Evolutionary conservation across 2,329 filamentous ascomycete species (phyloP).

Genomic region (Tolypocladium inflatum): DNA sequence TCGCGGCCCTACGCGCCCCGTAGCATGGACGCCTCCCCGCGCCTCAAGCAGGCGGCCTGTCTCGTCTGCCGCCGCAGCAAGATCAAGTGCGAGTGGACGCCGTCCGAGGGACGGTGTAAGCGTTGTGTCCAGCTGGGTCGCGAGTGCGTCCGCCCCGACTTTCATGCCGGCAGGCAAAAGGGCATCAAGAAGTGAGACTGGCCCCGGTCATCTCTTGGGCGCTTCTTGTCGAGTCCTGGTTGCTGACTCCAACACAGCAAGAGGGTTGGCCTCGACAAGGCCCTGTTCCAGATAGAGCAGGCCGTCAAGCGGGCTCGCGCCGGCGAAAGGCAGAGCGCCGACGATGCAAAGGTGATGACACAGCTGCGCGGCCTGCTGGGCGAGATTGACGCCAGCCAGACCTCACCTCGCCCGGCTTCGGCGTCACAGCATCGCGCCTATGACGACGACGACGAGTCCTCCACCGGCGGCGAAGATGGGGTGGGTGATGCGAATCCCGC

Average conservation of each 20-base stretch:
- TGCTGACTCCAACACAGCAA: conserved; percentile 39
- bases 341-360: conserved; percentile 35
- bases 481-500: conserved; percentile 17
- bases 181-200: conserved; percentile 61
- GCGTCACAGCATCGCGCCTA: conserved; percentile 4
- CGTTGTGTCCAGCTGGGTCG: conserved; percentile 47
- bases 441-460: conserved; percentile 21
- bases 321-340: conserved; percentile 27
- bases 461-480: conserved; percentile 17
- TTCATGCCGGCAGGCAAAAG: conserved; percentile 64
- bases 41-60: conserved; percentile 42
- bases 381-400: conserved; percentile 11
- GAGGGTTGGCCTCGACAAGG: conserved; percentile 64
- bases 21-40: conserved; percentile 13
- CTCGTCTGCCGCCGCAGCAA: conserved; percentile 58
- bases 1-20: neutral
- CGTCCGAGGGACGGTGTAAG: conserved; percentile 44
- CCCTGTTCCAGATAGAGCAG: conserved; percentile 64
- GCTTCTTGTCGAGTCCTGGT: neutral
- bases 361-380: conserved; percentile 32
- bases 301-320: conserved; percentile 48
- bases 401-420: conserved; percentile 3
- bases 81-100: conserved; percentile 53
- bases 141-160: conserved; percentile 62
- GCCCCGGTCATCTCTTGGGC: too few species aligned